phyloP scores from a whole-genome alignment of 1,139 yeast species.

The Wickerhamiella infanticola region DNA sequence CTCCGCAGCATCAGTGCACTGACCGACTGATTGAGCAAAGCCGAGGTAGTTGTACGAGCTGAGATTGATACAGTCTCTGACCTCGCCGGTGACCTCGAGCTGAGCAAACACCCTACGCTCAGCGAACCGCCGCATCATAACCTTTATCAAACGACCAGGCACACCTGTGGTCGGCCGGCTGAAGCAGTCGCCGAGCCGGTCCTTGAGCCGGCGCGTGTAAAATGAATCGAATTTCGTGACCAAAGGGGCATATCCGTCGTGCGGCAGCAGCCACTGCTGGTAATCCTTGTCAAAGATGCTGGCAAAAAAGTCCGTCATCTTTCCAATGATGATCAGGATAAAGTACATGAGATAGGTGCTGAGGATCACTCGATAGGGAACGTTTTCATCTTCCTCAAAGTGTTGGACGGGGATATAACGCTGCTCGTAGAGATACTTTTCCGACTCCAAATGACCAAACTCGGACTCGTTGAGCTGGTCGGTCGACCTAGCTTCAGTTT shows the following conservation, averaged over 20 bases:
- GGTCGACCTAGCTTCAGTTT: neutral
- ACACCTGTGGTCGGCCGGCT: slow-evolving; percentile 93
- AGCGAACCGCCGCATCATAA: slow-evolving; percentile 47
- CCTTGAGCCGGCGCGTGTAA: slow-evolving; percentile 80
- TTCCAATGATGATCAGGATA: slow-evolving; percentile 74
- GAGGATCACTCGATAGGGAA: slow-evolving; percentile 64
- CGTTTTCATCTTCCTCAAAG: slow-evolving; percentile 27
- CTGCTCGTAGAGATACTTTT: slow-evolving; percentile 31
- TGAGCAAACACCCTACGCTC: slow-evolving; percentile 37
- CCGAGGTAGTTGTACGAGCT: slow-evolving; percentile 91
- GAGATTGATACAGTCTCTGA: slow-evolving; percentile 66
- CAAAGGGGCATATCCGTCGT: slow-evolving; percentile 93
- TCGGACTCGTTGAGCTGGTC: slow-evolving; percentile 19
- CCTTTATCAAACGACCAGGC: slow-evolving; percentile 80
- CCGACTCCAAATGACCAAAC: slow-evolving; percentile 34
- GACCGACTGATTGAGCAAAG: slow-evolving; percentile 89
- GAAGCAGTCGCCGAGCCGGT: slow-evolving; percentile 85
- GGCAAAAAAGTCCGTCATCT: slow-evolving; percentile 77
- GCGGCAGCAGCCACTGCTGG: slow-evolving; percentile 49
- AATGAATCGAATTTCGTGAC: slow-evolving; percentile 87
- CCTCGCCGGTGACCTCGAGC: slow-evolving; percentile 41
- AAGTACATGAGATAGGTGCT: slow-evolving; percentile 76
- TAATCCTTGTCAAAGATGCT: slow-evolving; percentile 48
- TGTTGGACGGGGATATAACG: slow-evolving; percentile 13
- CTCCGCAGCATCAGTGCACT: slow-evolving; percentile 71